A percentile compares a stretch with the other conserved stretches of the same genome.
Evolutionary conservation across 768 basidiomycete genomes (phyloP).

Genomic region (Rubroboletus satanas): DNA sequence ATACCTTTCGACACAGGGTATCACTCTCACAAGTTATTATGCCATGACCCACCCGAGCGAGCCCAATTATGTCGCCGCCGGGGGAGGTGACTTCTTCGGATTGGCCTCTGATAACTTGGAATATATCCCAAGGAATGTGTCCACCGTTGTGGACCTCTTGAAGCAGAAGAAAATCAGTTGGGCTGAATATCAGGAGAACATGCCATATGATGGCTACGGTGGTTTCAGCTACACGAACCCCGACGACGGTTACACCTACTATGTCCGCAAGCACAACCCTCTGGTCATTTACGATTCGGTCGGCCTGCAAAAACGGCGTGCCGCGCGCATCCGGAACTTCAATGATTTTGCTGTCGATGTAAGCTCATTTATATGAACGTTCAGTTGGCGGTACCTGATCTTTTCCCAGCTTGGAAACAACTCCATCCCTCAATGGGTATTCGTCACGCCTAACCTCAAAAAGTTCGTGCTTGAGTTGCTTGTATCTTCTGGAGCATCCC

Average conservation of each 20-base stretch:
- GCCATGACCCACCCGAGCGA: constrained; percentile 54
- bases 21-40: constrained; percentile 46
- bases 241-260: constrained; percentile 40
- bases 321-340: constrained; percentile 49
- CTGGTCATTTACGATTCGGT: constrained; percentile 50
- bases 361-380: not conserved
- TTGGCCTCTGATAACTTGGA: constrained; percentile 39
- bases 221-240: constrained; percentile 35
- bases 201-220: constrained; percentile 46
- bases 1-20: constrained; percentile 46
- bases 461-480: constrained; percentile 11
- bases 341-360: constrained; percentile 59
- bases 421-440: constrained; percentile 53
- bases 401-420: constrained; percentile 31
- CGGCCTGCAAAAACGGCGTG: constrained; percentile 35
- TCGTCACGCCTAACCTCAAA: constrained; percentile 56
- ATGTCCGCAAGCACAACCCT: constrained; percentile 54
- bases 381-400: not conserved
- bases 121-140: constrained; percentile 42
- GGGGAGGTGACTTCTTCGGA: constrained; percentile 51
- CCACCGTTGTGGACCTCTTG: constrained; percentile 57
- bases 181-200: constrained; percentile 56
- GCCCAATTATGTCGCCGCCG: constrained; percentile 49
- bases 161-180: constrained; percentile 56
- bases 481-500: not conserved